Base-by-base conservation (phyloP, 2,329 filamentous ascomycete species). In the Achaetomium macrosporum region DNA sequence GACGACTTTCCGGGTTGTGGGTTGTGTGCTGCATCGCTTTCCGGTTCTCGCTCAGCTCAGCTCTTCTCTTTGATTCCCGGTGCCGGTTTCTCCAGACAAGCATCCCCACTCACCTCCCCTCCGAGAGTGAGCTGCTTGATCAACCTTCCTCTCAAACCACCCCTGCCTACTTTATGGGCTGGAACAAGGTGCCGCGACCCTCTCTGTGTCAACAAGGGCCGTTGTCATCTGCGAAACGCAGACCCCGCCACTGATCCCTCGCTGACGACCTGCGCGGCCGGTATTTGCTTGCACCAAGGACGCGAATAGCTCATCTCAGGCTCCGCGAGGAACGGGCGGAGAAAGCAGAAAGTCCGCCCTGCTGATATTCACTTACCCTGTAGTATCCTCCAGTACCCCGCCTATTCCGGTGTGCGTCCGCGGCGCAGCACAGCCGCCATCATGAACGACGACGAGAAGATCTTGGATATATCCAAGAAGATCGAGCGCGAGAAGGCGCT, bases 401-500 rank as follows among this genome's bases (percentile, higher is more conserved):
- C 57, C 41, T 35, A 10, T 36, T 40, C 12, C 56, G 56, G 54
- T 53, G 57, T 59, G 57, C 51, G 50, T 15, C 50, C 37, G 57
- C 47, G 55, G 60, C 59, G 60, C 60, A 58, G 45, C 58, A 62
- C 41, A 39, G 29, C 46, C 54, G 69, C 71, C 72, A 74, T 68
- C 69, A 84, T 84, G 78, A 81, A 78, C 68, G 80, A 84, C 67
- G 79, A 84, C 58, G 78, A 84, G 64, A 76, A 79, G 62, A 77
- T 84, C 72, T 83, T 83, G 73, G 87, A 90, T 71, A 90, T 99
- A 74, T 84, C 87, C 75, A 87, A 85, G 76, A 97, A 99, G 86
- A 97, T 99, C 72, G 90, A 96, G 78, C 85, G 92, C 70, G 93
- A 99, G 74, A 92, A 91, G 78, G 88, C 87, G 65, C 84, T 97